These are phyloP conservation scores for Maudiozyma pseudohumilis DNA, from an alignment of 805 yeast genomes.

Conservation along the genomic window DNA sequence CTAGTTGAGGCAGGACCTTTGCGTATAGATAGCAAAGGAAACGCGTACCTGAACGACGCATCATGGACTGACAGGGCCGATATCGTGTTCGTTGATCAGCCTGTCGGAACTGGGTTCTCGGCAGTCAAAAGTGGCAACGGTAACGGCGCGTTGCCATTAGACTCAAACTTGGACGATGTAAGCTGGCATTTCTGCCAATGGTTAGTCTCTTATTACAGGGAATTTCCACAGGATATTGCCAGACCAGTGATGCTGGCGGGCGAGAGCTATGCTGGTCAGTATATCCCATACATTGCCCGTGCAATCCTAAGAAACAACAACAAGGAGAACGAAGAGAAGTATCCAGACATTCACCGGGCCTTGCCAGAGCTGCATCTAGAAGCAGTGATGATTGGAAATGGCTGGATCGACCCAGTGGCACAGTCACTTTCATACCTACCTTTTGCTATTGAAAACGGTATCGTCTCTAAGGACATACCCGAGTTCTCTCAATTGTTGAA, in stretches of 20 bases:
- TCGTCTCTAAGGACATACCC: conserved; percentile 37
- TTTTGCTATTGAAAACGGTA: conserved; percentile 48
- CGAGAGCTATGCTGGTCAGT: conserved; percentile 96
- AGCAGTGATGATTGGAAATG: conserved; percentile 79
- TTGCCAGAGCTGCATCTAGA: conserved; percentile 32
- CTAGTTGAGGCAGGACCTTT: conserved; percentile 88
- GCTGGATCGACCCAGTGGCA: conserved; percentile 83
- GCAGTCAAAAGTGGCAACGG: conserved; percentile 31
- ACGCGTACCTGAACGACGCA: conserved; percentile 51
- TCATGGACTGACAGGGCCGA: conserved; percentile 80
- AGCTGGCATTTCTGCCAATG: conserved; percentile 56
- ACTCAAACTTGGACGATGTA: conserved; percentile 30
- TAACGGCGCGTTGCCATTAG: conserved; percentile 3
- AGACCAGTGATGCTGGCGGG: conserved; percentile 78
- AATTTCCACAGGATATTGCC: conserved; percentile 60
- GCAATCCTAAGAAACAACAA: conserved; percentile 43
- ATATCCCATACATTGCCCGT: conserved; percentile 77
- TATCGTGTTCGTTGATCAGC: conserved; percentile 84
- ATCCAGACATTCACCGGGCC: not conserved
- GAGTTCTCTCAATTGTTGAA: conserved; percentile 34
- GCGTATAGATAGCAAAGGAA: conserved; percentile 40
- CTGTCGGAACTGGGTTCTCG: conserved; percentile 89
- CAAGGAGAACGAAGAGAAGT: not conserved
- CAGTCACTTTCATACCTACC: conserved; percentile 79
- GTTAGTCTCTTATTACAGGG: conserved; percentile 50